Conservation (phyloP, 2,329 filamentous ascomycete genomes). For the Pseudogymnoascus verrucosus region DNA sequence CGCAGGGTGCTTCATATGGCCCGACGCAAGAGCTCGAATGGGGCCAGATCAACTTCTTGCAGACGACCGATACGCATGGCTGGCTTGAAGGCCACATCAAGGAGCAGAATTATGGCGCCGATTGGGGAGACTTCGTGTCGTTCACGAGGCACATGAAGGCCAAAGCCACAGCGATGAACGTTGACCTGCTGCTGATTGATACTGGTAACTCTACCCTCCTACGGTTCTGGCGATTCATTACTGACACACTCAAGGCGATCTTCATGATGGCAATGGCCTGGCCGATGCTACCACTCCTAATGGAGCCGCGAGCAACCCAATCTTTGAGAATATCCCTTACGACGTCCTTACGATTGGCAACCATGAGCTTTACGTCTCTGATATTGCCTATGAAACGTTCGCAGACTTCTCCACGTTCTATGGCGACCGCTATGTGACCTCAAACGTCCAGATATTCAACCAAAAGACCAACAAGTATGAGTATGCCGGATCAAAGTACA, state of each 20-base stretch:
- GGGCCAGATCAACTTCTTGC: constrained; percentile 96
- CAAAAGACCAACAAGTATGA: constrained; percentile 52
- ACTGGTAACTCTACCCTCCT: constrained; percentile 36
- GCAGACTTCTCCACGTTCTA: constrained; percentile 76
- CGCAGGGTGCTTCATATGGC: constrained; percentile 34
- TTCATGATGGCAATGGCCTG: constrained; percentile 87
- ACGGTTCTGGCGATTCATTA: background rate
- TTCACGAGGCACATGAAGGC: constrained; percentile 77
- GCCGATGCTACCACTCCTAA: constrained; percentile 87
- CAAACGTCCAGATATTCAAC: constrained; percentile 77
- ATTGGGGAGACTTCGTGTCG: constrained; percentile 97
- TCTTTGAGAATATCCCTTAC: constrained; percentile 72
- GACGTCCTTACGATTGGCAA: constrained; percentile 86
- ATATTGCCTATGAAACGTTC: constrained; percentile 71
- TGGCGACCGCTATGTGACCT: constrained; percentile 72
- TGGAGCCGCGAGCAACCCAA: constrained; percentile 80
- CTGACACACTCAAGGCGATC: constrained; percentile 50
- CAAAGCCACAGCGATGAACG: constrained; percentile 68
- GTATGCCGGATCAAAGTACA: constrained; percentile 71
- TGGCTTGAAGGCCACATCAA: constrained; percentile 92
- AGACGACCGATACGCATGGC: constrained; percentile 92
- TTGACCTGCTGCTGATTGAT: constrained; percentile 86
- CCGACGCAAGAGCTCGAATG: constrained; percentile 66
- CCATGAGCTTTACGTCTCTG: constrained; percentile 83
- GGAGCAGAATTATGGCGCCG: constrained; percentile 87